These are phyloP conservation scores for Blastocystis sp. DNA, from an alignment of 352 stramenopile genomes.

Conservation along the genomic window DNA sequence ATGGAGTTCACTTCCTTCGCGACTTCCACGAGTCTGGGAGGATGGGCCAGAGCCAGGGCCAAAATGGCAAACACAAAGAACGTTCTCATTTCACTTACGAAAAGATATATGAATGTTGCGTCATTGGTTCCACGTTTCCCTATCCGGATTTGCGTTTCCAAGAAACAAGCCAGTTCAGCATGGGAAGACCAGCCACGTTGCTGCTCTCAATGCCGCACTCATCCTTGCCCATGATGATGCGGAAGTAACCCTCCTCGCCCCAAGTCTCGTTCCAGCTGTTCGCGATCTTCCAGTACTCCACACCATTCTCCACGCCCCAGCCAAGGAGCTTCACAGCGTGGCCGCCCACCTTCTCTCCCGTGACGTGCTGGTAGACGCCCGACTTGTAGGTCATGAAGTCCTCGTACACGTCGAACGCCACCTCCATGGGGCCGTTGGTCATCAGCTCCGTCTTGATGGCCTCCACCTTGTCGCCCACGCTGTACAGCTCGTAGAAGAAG, in stretches of 20 bases:
- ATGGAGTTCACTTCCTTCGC: conserved; percentile 56
- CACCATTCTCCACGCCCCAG: conserved; percentile 72
- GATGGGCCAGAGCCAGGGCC: conserved; percentile 51
- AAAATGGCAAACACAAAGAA: conserved; percentile 57
- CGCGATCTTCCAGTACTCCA: conserved; percentile 72
- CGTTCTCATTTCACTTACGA: conserved; percentile 59
- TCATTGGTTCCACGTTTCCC: too few relatives aligned
- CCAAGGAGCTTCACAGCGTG: conserved; percentile 73
- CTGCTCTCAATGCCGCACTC: conserved; percentile 71
- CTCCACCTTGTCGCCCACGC: conserved; percentile 56
- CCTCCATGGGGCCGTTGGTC: conserved; percentile 72
- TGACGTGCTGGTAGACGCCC: conserved; percentile 11
- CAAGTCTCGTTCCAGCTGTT: conserved; percentile 74
- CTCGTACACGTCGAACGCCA: conserved; percentile 73
- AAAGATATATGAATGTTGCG: conserved; percentile 7
- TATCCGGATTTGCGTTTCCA: neutral
- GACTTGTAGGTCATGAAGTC: conserved; percentile 74
- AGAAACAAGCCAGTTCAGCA: neutral
- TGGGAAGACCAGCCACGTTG: conserved; percentile 44
- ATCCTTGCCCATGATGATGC: conserved; percentile 73
- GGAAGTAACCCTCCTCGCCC: conserved; percentile 75
- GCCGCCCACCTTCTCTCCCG: conserved; percentile 69
- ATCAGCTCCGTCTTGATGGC: conserved; percentile 73
- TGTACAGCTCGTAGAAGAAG: conserved; percentile 70
- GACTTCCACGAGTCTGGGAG: conserved; percentile 60